Conservation (phyloP, 305 asterid genomes). For the Fraxinus albicans region DNA sequence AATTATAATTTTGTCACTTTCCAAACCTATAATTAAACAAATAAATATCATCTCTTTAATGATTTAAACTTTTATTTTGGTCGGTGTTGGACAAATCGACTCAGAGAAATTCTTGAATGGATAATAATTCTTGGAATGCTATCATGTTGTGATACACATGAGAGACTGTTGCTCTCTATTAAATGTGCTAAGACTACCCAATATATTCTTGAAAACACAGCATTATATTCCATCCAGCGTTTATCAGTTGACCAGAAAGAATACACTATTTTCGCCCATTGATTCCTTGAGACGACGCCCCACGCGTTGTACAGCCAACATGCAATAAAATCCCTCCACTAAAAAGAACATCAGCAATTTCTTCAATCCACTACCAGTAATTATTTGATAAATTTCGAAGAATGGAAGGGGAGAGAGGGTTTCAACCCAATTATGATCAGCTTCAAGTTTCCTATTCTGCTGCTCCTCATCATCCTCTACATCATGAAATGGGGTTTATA, state of each 20-base stretch:
- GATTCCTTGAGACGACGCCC: slow-evolving; percentile 8
- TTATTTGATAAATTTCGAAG: slow-evolving; percentile 28
- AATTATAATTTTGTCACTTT: background rate
- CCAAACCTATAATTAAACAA: background rate
- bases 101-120: background rate
- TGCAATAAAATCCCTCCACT: slow-evolving; percentile 35
- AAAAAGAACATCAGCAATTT: background rate
- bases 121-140: background rate
- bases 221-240: slow-evolving; percentile 34
- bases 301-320: slow-evolving; percentile 35
- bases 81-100: background rate
- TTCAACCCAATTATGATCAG: slow-evolving; percentile 44
- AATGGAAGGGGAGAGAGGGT: slow-evolving; percentile 73
- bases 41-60: background rate
- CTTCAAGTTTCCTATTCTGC: slow-evolving; percentile 46
- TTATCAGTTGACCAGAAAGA: slow-evolving; percentile 42
- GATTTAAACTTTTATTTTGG: background rate
- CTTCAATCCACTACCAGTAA: slow-evolving; percentile 38
- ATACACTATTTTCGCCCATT: background rate
- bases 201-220: slow-evolving; percentile 11
- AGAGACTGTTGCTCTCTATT: background rate
- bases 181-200: background rate
- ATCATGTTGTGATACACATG: background rate
- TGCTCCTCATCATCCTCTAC: slow-evolving; percentile 14
- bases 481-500: slow-evolving; percentile 70